Conservation (phyloP, 495 filamentous ascomycete genomes). For the Penicillium turbatum region DNA sequence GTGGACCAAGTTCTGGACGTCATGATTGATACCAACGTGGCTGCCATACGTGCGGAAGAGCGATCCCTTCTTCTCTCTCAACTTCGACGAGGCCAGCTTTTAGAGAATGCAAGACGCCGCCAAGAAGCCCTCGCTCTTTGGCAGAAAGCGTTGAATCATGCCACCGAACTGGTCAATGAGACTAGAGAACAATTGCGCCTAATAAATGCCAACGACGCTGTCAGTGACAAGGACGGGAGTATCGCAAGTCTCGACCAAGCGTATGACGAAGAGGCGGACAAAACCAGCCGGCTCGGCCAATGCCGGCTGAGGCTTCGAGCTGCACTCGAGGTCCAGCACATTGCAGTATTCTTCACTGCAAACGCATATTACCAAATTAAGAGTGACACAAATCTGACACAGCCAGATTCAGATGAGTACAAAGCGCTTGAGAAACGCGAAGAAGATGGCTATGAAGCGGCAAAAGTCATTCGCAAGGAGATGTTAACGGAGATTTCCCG, state of each 20-base stretch:
- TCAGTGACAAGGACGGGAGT: conserved; percentile 7
- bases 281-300: conserved; percentile 49
- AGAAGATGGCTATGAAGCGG: conserved; percentile 65
- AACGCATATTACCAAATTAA: conserved; percentile 84
- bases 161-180: conserved; percentile 55
- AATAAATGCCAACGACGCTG: conserved; percentile 18
- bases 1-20: conserved; percentile 77
- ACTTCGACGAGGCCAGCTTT: conserved; percentile 66
- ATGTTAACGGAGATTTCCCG: conserved; percentile 56
- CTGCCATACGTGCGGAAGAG: conserved; percentile 59
- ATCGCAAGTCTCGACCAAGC: conserved; percentile 19
- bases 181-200: conserved; percentile 55
- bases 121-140: conserved; percentile 64
- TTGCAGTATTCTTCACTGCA: conserved; percentile 76
- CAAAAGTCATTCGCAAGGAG: conserved; percentile 73
- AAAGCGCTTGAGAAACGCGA: conserved; percentile 63
- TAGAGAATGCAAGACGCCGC: conserved; percentile 57
- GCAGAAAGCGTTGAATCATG: conserved; percentile 53
- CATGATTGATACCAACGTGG: conserved; percentile 82
- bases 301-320: conserved; percentile 61
- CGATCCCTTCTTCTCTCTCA: conserved; percentile 56
- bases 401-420: conserved; percentile 62
- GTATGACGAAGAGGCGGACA: conserved; percentile 44
- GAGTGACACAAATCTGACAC: conserved; percentile 54
- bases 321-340: conserved; percentile 76